Evolutionary conservation across 139 green algal species (phyloP).

Genomic region (Microglena sp.): DNA sequence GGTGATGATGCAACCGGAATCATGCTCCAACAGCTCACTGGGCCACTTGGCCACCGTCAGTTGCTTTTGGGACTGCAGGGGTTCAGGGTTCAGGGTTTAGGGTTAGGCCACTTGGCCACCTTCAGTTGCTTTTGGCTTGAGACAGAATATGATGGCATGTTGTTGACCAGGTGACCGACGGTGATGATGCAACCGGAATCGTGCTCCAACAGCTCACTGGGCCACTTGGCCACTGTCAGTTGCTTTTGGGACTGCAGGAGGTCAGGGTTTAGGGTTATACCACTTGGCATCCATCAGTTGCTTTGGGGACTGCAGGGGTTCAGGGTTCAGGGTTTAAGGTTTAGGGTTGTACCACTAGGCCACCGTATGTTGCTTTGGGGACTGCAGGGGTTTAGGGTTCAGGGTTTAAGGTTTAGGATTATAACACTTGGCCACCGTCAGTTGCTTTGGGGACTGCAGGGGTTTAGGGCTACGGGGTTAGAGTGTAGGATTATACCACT

Average conservation of each 20-base stretch:
- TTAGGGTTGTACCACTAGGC: too few species aligned
- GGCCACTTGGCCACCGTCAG: conserved; percentile 28
- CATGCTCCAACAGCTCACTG: conserved; percentile 17
- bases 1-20: conserved; percentile 3
- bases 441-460: conserved; percentile 22
- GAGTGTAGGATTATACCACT: too few species aligned
- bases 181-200: conserved; percentile 6
- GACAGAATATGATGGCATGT: too few species aligned
- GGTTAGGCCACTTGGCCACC: too few species aligned
- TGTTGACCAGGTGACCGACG: conserved; percentile 22
- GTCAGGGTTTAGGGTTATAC: neutral
- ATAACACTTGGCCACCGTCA: conserved; percentile 25
- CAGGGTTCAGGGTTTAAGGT: too few species aligned
- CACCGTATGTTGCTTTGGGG: conserved; percentile 17
- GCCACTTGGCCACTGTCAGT: conserved; percentile 26
- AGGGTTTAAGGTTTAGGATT: conserved; percentile 13
- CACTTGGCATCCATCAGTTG: too few species aligned
- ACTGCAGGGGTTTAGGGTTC: conserved; percentile 11
- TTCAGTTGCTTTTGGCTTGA: too few species aligned
- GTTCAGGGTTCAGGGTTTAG: neutral
- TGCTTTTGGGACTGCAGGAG: conserved; percentile 20
- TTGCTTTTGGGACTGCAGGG: conserved; percentile 21
- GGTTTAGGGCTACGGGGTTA: too few species aligned
- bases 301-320: too few species aligned
- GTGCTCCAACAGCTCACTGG: conserved; percentile 19